phyloP scores from a whole-genome alignment of 192 early-diverging fungal genomes.

The Umbelopsis ramanniana region DNA sequence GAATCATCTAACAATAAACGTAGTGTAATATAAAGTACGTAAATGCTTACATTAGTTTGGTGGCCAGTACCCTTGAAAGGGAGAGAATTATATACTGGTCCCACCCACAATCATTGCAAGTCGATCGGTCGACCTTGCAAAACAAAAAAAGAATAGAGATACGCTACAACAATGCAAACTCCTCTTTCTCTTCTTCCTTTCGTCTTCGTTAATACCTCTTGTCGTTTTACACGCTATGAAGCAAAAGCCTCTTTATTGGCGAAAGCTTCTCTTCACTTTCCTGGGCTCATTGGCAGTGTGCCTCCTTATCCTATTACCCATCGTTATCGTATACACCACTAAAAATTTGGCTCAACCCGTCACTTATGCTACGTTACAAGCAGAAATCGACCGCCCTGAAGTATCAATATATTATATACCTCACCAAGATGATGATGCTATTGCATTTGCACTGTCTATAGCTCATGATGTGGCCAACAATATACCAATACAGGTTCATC shows the following conservation, averaged over 20 bases:
- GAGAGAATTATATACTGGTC: no score
- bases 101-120: no score
- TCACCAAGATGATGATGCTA: constrained; percentile 18
- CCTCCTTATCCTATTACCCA: not conserved
- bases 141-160: no score
- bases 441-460: not conserved
- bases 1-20: no score
- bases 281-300: not conserved
- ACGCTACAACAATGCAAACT: not conserved
- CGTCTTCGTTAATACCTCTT: not conserved
- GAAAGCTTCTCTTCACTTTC: not conserved
- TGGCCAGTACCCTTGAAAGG: no score
- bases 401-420: constrained; percentile 10
- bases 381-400: not conserved
- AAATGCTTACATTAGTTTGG: no score
- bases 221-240: not conserved
- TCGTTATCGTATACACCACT: not conserved
- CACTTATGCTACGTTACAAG: not conserved
- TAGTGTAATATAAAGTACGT: no score
- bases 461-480: not conserved
- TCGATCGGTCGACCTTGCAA: no score
- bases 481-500: not conserved
- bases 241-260: not conserved
- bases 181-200: not conserved
- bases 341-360: not conserved